phyloP scores from a whole-genome alignment of 1,284 basidiomycete species.

The Polyporus tsugae region DNA sequence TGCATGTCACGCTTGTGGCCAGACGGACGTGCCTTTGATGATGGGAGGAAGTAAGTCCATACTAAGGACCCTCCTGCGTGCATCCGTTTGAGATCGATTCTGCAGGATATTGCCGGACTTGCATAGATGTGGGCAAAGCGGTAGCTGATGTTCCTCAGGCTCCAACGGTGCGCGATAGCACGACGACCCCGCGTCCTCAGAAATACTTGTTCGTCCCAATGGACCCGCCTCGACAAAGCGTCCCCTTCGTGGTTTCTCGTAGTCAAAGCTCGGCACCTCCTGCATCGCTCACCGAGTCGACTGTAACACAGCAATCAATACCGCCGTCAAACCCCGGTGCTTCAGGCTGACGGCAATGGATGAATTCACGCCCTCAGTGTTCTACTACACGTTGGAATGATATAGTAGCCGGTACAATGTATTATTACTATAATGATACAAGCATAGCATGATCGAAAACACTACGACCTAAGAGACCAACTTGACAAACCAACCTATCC shows the following conservation, averaged over 20 bases:
- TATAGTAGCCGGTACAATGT: conserved; percentile 25
- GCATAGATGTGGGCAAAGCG: conserved; percentile 56
- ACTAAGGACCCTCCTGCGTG: neutral
- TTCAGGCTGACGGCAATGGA: neutral
- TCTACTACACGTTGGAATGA: conserved; percentile 7
- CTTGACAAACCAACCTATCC: conserved; percentile 72
- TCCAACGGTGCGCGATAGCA: neutral
- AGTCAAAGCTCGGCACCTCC: neutral
- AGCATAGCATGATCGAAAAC: conserved; percentile 24
- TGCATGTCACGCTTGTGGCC: conserved; percentile 64
- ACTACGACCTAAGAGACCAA: conserved; percentile 53
- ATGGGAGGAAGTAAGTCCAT: conserved; percentile 69
- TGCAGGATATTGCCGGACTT: conserved; percentile 52
- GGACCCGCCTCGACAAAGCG: neutral
- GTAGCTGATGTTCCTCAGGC: conserved; percentile 29
- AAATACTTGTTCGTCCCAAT: neutral
- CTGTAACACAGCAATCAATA: neutral
- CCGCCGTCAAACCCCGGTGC: neutral
- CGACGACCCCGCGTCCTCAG: neutral
- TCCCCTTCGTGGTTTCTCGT: neutral
- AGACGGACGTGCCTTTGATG: conserved; percentile 74
- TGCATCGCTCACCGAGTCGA: no score
- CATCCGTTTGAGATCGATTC: neutral
- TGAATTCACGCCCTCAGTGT: neutral
- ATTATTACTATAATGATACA: conserved; percentile 34